Base-by-base conservation (phyloP, 768 basidiomycete species). In the Leccinum longicurvipes region DNA sequence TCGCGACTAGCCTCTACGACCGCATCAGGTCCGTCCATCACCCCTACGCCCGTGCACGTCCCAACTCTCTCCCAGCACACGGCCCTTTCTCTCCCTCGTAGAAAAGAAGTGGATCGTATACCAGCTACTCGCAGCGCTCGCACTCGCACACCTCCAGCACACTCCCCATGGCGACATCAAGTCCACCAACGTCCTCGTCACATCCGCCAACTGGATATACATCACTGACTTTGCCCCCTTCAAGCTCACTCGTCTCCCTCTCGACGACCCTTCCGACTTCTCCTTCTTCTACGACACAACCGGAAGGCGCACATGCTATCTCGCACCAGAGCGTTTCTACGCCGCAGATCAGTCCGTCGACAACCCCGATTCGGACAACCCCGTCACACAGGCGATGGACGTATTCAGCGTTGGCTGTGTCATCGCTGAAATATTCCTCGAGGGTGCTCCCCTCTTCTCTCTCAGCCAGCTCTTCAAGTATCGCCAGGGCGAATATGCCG, bases 21-120 rank as follows among this genome's bases (percentile, higher is more conserved):
- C 85, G 96, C 53, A 98, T 99, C 66, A 98, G 95, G 95, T 93
- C 57, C 53, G 84, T 49, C n/a, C 48, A 19, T 44, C 6, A 8
- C 46, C 4, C 4, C 8, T 24, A 1, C 23, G 10, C 6, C n/a
- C 8, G 24, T 27, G 25, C 27, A 48, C 31, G 50, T 52, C 54
- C 9, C 45, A 44, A 44, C 46, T 3, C 36, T 45, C 7, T 6
- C 10, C 1, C 63, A 99, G 97, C 67, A 98, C 95, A 3, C 91
- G 96, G 32, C 97, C 97, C 4, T 99, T 98, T 74, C 78, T 99
- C 39, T 88, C 85, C 58, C 71, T 79, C 58, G 81, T 98, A 23
- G 97, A 99, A 77, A 98, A 98, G 81, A 93, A 92, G 68, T 99
- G 96, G 97, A 93, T 98, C 56, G 86, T 89, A 0, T 99, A 93